Base-by-base conservation (phyloP, 768 basidiomycete genomes). In the Russula emetica region DNA sequence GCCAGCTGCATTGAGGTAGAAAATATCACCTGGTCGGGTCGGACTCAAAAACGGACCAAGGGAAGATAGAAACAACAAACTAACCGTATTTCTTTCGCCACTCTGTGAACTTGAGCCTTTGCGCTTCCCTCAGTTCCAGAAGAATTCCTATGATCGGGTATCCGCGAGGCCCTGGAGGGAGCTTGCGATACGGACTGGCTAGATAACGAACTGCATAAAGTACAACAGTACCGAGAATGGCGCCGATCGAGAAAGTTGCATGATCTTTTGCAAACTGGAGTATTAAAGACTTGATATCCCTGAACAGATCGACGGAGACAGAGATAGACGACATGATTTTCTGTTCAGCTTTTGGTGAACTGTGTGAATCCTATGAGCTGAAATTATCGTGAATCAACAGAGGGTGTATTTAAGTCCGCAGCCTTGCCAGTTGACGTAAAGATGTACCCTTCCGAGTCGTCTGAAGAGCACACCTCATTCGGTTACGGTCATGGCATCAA, bases 61-160 rank as follows among this genome's bases (percentile, higher is more conserved):
- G 34, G 11, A 34, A 11, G 34, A 34, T 34, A 34, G 11, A 34
- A 13, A 42, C 13, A 61, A 32, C 1, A 14, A 13, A 53, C 64
- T 26, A 14, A 62, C 64, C 60, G 10, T 57, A 62, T 5, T 52
- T 14, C 52, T 66, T 61, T 28, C 24, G 49, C 55, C 60, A 61
- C 20, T 52, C 60, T 3, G 54, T 22, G 40, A 53, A 66, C 53
- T 45, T 60, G 34, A 62, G 55, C 50, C 60, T 62, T 28, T 52
- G 60, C 5, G 11, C 13, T 13, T 24, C 4, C 22, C 6, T 30
- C 3, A 62, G 16, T 13, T 53, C 44, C 2, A 66, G 7, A 6
- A 51, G 38, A 44, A 58, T 66, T 2, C 60, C 60, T 38, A 62
- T 49, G 28, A 66, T 44, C 2, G 60, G 64, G 20, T 61, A 62